Evolutionary conservation across 202 grass and related monocot species (phyloP).

Genomic region (Panicum hallii): DNA sequence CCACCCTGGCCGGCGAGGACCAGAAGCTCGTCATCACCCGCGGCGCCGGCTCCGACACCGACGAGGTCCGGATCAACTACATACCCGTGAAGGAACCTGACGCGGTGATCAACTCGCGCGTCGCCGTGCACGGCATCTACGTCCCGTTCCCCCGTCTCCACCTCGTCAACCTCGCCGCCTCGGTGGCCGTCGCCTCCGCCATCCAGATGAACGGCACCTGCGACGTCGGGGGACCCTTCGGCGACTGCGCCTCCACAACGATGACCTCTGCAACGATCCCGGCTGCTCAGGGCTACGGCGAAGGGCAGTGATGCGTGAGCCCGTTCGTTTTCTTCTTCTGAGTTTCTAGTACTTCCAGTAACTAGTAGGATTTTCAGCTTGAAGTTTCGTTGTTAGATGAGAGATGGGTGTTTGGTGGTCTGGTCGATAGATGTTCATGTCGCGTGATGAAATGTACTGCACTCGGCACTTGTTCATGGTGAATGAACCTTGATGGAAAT

Average conservation of each 20-base stretch:
- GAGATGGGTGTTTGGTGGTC: neutral
- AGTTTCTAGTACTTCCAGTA: neutral
- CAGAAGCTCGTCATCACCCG: conserved; percentile 72
- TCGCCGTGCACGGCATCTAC: conserved; percentile 67
- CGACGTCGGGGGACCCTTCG: conserved; percentile 18
- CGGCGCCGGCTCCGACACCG: conserved; percentile 8
- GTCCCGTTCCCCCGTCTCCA: conserved; percentile 70
- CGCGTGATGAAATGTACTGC: neutral
- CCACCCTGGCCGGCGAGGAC: conserved; percentile 61
- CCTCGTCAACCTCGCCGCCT: conserved; percentile 55
- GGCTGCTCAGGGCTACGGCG: conserved; percentile 27
- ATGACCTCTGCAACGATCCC: conserved; percentile 38
- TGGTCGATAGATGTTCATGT: neutral
- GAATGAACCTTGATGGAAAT: neutral
- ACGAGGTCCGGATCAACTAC: conserved; percentile 77
- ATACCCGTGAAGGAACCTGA: conserved; percentile 67
- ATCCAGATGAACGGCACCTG: conserved; percentile 31
- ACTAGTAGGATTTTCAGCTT: conserved; percentile 14
- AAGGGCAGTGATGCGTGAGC: conserved; percentile 42
- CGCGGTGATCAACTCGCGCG: conserved; percentile 68
- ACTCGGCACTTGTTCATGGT: neutral
- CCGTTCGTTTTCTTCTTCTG: neutral
- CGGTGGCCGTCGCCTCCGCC: conserved; percentile 22
- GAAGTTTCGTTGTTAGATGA: neutral
- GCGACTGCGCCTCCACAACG: conserved; percentile 36